Percentiles rank a stretch among this genome's conserved stretches.
Conservation (phyloP, 352 stramenopile species). For the Globisporangium orthogonon region DNA sequence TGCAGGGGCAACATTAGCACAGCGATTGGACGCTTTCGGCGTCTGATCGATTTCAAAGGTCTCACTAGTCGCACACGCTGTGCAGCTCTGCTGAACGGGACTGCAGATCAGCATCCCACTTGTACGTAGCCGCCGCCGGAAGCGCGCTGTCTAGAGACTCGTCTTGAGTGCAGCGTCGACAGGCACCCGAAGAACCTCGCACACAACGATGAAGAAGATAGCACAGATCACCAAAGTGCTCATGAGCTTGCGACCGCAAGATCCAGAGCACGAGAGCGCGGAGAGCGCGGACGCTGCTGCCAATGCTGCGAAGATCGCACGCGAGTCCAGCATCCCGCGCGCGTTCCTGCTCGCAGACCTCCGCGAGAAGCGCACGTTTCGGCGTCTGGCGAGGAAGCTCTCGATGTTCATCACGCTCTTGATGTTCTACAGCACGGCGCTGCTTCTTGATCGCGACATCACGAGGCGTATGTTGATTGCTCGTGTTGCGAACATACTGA, state of each 20-base stretch:
- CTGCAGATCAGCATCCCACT: too few species aligned
- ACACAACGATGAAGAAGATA: constrained; percentile 11
- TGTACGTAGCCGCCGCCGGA: too few species aligned
- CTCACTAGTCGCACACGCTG: too few species aligned
- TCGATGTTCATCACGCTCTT: constrained; percentile 62
- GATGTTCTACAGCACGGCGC: constrained; percentile 45
- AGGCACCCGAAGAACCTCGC: neutral
- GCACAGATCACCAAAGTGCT: constrained; percentile 8
- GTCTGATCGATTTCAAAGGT: too few species aligned
- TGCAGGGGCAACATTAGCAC: too few species aligned
- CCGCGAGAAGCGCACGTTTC: constrained; percentile 68
- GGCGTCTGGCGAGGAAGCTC: constrained; percentile 54
- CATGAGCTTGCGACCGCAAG: constrained; percentile 1
- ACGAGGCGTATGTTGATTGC: constrained; percentile 33
- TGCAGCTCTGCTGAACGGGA: too few species aligned
- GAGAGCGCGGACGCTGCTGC: neutral
- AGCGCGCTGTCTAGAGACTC: too few species aligned
- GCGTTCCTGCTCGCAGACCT: constrained; percentile 53
- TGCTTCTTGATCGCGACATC: constrained; percentile 68
- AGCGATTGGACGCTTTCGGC: too few species aligned
- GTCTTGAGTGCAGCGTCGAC: too few species aligned
- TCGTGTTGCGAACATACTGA: too few species aligned
- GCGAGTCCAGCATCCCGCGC: constrained; percentile 24
- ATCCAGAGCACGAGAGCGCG: neutral
- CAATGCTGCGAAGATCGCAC: neutral